Evolutionary conservation across 2,329 filamentous ascomycete species (phyloP), one percentile per base, ranked within the genome.

Genomic region (Pseudogymnoascus destructans): DNA sequence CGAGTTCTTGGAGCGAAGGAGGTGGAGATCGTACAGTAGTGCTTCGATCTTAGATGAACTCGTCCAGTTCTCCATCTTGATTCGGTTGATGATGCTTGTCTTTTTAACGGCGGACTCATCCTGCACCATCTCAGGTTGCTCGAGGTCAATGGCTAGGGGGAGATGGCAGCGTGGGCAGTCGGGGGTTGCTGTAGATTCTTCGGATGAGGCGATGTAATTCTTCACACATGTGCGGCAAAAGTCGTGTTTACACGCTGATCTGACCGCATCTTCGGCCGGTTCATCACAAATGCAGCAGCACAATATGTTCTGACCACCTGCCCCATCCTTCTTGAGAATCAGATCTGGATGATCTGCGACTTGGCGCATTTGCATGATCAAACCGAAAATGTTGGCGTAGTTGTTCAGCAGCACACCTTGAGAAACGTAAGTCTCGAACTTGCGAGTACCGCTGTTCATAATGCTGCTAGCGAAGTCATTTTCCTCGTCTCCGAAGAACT

Each of bases 301-400:
- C 33, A 95, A 75, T 10, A 95, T 78, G 63, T 97, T 96, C 71
- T 95, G 89, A 1, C 91, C 91, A 57, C 87, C 88, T 64, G 90
- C 84, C 2, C 79, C 80, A 62, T 92, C 82, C 73, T 93, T 96
- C 74, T 92, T 95, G 61, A 97, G 73, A 55, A 98, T 87, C 33
- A 98, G 73, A 72, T 98, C 93, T 0, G 93, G 93, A 69, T 98
- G 93, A 64, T 98, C 93, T 6, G 93, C 90, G 23, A 96, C 89
- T 73, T 98, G 93, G 58, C 93, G 86, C 92, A 98, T 97, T 71
- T 95, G 91, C 89, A 97, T 97, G 68, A 98, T 96, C 58, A 98
- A 79, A 68, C 91, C 92, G 67, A 98, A 98, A 63, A 98, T 97
- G 70, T 98, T 98, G 74, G 93, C 93, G 65, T 97, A 97, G 69